phyloP scores from a whole-genome alignment of 2,329 filamentous ascomycete species.

The Cladophialophora chaetospira region DNA sequence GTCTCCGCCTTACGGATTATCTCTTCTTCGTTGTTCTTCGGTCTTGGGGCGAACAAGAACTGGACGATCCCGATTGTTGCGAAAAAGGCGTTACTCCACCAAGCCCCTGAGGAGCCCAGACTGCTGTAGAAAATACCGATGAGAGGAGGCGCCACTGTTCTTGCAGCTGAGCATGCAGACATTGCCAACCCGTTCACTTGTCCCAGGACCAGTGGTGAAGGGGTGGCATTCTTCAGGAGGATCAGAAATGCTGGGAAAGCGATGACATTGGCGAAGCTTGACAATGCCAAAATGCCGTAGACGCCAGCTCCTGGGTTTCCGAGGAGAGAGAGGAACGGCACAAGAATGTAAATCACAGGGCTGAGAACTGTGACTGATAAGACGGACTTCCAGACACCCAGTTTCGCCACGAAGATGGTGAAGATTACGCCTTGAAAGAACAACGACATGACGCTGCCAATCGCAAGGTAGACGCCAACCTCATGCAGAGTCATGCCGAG shows the following conservation, averaged over 20 bases:
- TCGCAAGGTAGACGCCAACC: slow-evolving; percentile 63
- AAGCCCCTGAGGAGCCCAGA: slow-evolving; percentile 63
- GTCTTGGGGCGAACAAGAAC: slow-evolving; percentile 55
- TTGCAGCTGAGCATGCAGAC: slow-evolving; percentile 65
- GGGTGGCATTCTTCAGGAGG: slow-evolving; percentile 67
- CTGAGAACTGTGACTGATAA: slow-evolving; percentile 62
- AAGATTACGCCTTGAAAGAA: slow-evolving; percentile 64
- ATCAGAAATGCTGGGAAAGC: slow-evolving; percentile 69
- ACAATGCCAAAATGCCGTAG: slow-evolving; percentile 58
- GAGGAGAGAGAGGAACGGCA: slow-evolving; percentile 61
- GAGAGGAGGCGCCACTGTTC: slow-evolving; percentile 67
- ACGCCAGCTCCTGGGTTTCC: slow-evolving; percentile 58
- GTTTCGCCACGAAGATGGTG: slow-evolving; percentile 58
- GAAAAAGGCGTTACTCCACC: slow-evolving; percentile 63
- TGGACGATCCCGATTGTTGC: slow-evolving; percentile 61
- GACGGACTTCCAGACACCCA: slow-evolving; percentile 64
- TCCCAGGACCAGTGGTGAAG: slow-evolving; percentile 58
- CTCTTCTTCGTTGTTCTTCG: slow-evolving; percentile 21
- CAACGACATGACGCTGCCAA: slow-evolving; percentile 61
- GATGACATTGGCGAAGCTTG: slow-evolving; percentile 64
- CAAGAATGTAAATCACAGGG: slow-evolving; percentile 62
- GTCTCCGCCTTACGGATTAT: slow-evolving; percentile 12
- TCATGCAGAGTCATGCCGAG: slow-evolving; percentile 64
- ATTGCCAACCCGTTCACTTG: slow-evolving; percentile 68
- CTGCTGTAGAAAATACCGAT: slow-evolving; percentile 65